phyloP scores from a whole-genome alignment of 768 basidiomycete genomes.

The Boletus edulis region DNA sequence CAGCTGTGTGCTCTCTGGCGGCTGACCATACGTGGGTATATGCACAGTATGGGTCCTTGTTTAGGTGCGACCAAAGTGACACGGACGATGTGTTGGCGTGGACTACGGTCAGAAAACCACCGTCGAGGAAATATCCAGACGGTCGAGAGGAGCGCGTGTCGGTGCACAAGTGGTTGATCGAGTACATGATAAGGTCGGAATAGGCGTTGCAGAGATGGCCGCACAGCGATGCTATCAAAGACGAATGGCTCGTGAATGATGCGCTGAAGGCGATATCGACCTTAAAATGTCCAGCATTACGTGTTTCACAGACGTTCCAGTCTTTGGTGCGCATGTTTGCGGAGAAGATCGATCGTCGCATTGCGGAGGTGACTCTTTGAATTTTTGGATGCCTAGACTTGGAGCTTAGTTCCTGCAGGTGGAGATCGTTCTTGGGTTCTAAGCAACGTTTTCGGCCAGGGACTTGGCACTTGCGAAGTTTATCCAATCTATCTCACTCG shows the following conservation, averaged over 20 bases:
- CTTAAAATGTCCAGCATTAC: neutral
- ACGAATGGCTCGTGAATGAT: neutral
- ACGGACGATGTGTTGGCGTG: neutral
- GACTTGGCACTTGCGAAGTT: neutral
- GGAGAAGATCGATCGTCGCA: neutral
- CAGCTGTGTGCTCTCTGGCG: neutral
- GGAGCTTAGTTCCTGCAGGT: constrained; percentile 1
- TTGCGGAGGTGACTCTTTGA: constrained; percentile 4
- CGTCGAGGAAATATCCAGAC: constrained; percentile 1
- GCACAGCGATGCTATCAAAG: neutral
- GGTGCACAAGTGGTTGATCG: constrained; percentile 13
- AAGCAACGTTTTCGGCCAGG: neutral
- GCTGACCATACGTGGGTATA: constrained; percentile 7
- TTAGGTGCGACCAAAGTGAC: neutral
- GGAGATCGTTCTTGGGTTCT: constrained; percentile 7
- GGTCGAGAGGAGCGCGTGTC: neutral
- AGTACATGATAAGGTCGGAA: constrained; percentile 15
- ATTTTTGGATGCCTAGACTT: neutral
- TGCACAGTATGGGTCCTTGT: neutral
- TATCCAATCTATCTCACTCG: constrained; percentile 1
- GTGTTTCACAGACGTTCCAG: neutral
- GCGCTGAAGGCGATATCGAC: neutral
- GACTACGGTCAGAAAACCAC: neutral
- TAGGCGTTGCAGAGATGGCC: constrained; percentile 1
- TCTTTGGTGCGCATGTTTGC: constrained; percentile 13